phyloP scores from a whole-genome alignment of 768 basidiomycete genomes.

The Calocybe indica region DNA sequence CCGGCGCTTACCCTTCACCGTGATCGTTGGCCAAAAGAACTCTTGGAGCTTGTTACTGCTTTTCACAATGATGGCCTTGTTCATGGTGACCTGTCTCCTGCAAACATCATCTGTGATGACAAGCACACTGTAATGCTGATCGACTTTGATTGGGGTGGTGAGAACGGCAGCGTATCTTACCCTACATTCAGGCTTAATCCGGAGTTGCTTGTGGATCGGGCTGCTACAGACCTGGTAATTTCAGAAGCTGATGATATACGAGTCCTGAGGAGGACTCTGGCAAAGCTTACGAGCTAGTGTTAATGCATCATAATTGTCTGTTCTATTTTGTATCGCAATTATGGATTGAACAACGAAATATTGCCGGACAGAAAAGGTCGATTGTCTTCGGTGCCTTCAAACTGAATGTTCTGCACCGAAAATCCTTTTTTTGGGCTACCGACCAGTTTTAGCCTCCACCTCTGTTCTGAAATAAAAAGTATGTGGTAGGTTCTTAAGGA shows the following conservation, averaged over 20 bases:
- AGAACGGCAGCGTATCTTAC: constrained; percentile 8
- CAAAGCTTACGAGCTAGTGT: neutral
- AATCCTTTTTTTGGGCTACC: too few relatives aligned
- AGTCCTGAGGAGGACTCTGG: constrained; percentile 1
- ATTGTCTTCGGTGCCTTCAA: too few relatives aligned
- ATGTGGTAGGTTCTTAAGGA: too few relatives aligned
- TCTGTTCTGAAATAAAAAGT: too few relatives aligned
- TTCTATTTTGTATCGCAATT: too few relatives aligned
- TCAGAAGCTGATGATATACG: constrained; percentile 9
- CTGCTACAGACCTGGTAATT: constrained; percentile 4
- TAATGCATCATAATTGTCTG: too few relatives aligned
- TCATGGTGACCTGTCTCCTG: neutral
- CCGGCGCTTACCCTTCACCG: neutral
- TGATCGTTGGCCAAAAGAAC: neutral
- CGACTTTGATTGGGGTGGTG: constrained; percentile 13
- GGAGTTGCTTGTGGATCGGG: constrained; percentile 5
- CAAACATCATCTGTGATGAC: neutral
- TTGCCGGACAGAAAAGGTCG: too few relatives aligned
- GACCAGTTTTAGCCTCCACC: too few relatives aligned
- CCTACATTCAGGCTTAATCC: constrained; percentile 6
- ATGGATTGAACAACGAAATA: too few relatives aligned
- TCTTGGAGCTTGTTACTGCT: neutral
- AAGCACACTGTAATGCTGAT: constrained; percentile 8
- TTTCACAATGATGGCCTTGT: neutral
- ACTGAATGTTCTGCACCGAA: too few relatives aligned